These are phyloP conservation scores for Paramecium tetraurelia DNA, from an alignment of 73 alveolate species.

Conservation along the genomic window DNA sequence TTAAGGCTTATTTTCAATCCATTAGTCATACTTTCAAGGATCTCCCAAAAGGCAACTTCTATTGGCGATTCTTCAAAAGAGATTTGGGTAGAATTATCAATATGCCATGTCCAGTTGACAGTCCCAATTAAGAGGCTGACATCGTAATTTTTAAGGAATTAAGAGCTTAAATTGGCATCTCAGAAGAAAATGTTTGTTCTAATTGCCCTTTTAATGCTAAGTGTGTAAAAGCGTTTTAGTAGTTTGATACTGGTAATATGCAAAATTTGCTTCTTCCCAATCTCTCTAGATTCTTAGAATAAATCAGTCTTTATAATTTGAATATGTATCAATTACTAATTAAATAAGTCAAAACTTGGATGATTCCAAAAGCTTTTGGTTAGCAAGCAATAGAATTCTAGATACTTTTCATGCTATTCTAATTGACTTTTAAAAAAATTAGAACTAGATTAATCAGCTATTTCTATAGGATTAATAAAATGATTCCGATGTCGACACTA, in stretches of 20 bases:
- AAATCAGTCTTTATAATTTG: neutral
- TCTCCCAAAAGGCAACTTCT: neutral
- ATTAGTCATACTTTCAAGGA: neutral
- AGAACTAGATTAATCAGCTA: neutral
- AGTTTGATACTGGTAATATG: neutral
- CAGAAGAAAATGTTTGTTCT: neutral
- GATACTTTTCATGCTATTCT: slow-evolving; percentile 41
- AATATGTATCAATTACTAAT: neutral
- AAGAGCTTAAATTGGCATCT: neutral
- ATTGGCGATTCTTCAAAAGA: neutral
- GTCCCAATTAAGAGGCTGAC: neutral
- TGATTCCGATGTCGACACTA: neutral
- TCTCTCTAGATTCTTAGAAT: neutral
- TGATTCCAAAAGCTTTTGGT: slow-evolving; percentile 19
- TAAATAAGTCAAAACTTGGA: neutral
- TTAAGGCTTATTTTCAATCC: neutral
- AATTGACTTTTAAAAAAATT: neutral
- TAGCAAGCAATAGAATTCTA: neutral
- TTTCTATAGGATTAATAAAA: neutral
- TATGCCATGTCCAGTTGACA: neutral
- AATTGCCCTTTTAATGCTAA: neutral
- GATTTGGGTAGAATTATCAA: neutral
- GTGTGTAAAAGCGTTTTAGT: neutral
- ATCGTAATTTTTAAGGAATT: neutral
- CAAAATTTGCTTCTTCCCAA: neutral